These are phyloP conservation scores for Trametes cinnabarina DNA, from an alignment of 768 basidiomycete genomes.

Conservation along the genomic window DNA sequence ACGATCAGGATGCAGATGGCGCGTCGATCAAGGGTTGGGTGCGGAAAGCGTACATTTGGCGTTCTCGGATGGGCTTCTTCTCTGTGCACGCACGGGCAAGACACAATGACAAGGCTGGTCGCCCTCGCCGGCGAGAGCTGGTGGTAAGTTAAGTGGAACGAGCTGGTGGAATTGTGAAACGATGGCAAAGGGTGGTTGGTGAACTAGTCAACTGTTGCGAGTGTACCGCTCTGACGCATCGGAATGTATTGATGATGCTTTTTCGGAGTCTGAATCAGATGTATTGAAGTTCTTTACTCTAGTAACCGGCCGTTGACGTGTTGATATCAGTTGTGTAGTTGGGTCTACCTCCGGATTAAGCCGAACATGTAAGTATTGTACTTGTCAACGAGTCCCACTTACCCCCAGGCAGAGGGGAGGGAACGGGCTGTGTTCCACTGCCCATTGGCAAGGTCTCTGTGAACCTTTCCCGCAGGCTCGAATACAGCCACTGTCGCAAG, in stretches of 20 bases:
- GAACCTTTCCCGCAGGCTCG: no score
- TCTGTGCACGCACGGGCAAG: conserved; percentile 15
- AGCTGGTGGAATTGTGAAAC: conserved; percentile 11
- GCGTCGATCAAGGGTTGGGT: conserved; percentile 9
- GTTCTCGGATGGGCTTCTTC: conserved; percentile 8
- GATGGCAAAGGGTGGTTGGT: conserved; percentile 13
- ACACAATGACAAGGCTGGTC: conserved; percentile 13
- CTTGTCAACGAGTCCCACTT: no score
- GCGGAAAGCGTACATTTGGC: conserved; percentile 19
- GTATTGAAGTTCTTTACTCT: not conserved
- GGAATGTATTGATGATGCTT: not conserved
- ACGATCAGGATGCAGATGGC: conserved; percentile 18
- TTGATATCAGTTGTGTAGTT: not conserved
- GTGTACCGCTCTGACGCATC: not conserved
- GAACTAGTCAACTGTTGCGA: conserved; percentile 19
- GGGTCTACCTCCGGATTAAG: not conserved
- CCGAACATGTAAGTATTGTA: no score
- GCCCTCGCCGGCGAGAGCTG: conserved; percentile 27
- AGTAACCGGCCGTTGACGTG: conserved; percentile 1
- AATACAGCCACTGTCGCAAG: no score
- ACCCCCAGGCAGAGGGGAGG: no score
- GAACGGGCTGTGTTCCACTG: no score
- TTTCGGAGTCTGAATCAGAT: conserved; percentile 13
- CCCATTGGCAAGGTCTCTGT: no score
- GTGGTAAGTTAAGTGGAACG: conserved; percentile 7